Percentiles rank a stretch among this genome's conserved stretches.
phyloP scores from a whole-genome alignment of 2,329 filamentous ascomycete species.

The Neonectria faginata region DNA sequence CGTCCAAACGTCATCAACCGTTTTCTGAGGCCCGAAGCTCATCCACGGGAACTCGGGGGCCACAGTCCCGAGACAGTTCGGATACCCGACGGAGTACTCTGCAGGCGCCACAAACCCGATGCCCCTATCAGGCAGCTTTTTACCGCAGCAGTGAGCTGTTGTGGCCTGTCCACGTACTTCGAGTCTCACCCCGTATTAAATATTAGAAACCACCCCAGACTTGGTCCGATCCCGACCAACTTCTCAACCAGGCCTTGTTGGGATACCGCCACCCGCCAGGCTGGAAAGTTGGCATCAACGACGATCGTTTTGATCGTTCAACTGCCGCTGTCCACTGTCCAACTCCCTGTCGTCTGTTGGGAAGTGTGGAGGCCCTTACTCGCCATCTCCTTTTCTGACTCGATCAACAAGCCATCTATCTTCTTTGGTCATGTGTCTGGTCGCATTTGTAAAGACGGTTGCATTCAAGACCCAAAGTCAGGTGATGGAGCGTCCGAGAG shows the following conservation, averaged over 20 bases:
- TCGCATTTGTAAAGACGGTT: conserved; percentile 27
- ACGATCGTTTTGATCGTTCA: conserved; percentile 29
- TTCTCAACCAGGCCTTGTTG: conserved; percentile 11
- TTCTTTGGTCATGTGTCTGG: conserved; percentile 28
- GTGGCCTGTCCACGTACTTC: conserved; percentile 8
- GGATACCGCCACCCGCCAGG: conserved; percentile 20
- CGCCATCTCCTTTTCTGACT: conserved; percentile 27
- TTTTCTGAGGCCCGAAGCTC: conserved; percentile 7
- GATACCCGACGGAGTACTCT: conserved; percentile 7
- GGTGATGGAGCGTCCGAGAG: conserved; percentile 28
- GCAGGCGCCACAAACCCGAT: conserved; percentile 28
- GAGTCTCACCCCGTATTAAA: conserved; percentile 7
- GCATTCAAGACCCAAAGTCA: conserved; percentile 30
- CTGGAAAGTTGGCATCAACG: conserved; percentile 20
- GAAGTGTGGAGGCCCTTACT: conserved; percentile 29
- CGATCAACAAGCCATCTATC: conserved; percentile 20
- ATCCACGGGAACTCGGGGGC: conserved; percentile 4
- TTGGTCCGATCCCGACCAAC: conserved; percentile 8
- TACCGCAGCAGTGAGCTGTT: conserved; percentile 21
- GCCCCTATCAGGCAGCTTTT: conserved; percentile 17
- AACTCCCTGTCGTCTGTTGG: conserved; percentile 1
- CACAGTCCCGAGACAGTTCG: conserved; percentile 11
- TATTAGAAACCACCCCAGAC: conserved; percentile 20
- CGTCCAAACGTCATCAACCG: background rate
- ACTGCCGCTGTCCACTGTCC: conserved; percentile 32